A percentile compares a stretch with the other conserved stretches of the same genome.
Conservation (phyloP, 2,329 filamentous ascomycete genomes). For the Zasmidium cellare region DNA sequence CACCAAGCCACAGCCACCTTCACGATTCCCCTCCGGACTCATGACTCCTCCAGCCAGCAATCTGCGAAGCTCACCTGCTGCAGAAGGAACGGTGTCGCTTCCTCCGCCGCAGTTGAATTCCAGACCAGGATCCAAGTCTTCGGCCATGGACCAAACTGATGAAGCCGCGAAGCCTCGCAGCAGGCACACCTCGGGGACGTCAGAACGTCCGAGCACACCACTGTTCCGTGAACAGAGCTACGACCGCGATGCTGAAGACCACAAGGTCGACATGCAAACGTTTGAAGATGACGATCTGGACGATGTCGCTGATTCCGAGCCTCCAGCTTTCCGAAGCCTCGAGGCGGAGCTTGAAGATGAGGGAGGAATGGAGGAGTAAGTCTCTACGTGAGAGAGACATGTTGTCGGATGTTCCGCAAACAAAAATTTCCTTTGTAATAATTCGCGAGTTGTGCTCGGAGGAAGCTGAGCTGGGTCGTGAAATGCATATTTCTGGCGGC, state of each 20-base stretch:
- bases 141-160: slow-evolving; percentile 3
- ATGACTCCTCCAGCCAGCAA: slow-evolving; percentile 85
- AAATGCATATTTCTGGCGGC: neutral
- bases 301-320: slow-evolving; percentile 20
- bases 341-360: slow-evolving; percentile 24
- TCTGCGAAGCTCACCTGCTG: slow-evolving; percentile 61
- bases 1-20: slow-evolving; percentile 5
- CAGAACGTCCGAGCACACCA: slow-evolving; percentile 49
- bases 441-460: neutral
- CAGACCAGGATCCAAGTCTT: slow-evolving; percentile 10
- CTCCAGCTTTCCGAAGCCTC: slow-evolving; percentile 31
- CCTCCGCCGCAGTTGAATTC: slow-evolving; percentile 26
- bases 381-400: neutral
- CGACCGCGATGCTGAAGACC: slow-evolving; percentile 59
- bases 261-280: slow-evolving; percentile 46
- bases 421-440: slow-evolving; percentile 3
- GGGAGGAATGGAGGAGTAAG: neutral
- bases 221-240: slow-evolving; percentile 58
- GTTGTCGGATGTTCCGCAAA: neutral
- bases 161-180: slow-evolving; percentile 8
- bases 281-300: slow-evolving; percentile 51
- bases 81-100: slow-evolving; percentile 29
- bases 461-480: neutral
- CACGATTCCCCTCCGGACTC: slow-evolving; percentile 64
- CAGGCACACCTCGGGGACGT: slow-evolving; percentile 15